A percentile compares a stretch with the other conserved stretches of the same genome.
These are phyloP conservation scores for Phytophthora meadii DNA, from an alignment of 352 stramenopile genomes.

Conservation along the genomic window DNA sequence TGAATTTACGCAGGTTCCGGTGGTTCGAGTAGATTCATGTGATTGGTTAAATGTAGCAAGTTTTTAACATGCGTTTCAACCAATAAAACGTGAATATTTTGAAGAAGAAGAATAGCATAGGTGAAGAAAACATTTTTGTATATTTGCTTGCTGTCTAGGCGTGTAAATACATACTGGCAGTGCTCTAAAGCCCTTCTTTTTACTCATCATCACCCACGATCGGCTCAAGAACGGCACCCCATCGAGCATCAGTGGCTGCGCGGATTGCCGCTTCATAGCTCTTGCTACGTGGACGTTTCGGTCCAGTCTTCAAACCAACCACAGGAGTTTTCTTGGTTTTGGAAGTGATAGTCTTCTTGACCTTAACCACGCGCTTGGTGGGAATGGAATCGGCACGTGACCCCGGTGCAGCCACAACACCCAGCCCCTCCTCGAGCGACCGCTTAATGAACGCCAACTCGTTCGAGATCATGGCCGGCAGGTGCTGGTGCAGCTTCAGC, in stretches of 20 bases:
- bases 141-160: constrained; percentile 18
- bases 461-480: constrained; percentile 47
- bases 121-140: too few relatives aligned
- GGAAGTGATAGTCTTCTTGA: constrained; percentile 18
- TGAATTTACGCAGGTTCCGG: constrained; percentile 14
- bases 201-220: constrained; percentile 35
- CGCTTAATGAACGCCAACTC: constrained; percentile 58
- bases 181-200: constrained; percentile 2
- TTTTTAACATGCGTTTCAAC: too few relatives aligned
- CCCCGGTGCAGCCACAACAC: constrained; percentile 19
- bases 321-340: constrained; percentile 19
- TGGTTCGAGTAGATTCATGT: constrained; percentile 10
- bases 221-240: constrained; percentile 37
- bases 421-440: constrained; percentile 36
- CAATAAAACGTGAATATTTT: not conserved
- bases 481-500: constrained; percentile 45
- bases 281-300: constrained; percentile 25
- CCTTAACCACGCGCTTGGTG: constrained; percentile 12
- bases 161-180: constrained; percentile 38
- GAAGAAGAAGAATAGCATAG: too few relatives aligned
- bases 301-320: constrained; percentile 10
- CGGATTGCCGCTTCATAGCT: constrained; percentile 41
- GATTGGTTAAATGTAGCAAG: constrained; percentile 5
- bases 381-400: constrained; percentile 7
- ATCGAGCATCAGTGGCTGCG: constrained; percentile 31